Evolutionary conservation across 2,329 filamentous ascomycete species (phyloP), one percentile per base, ranked within the genome.

Genomic region (Ophiognomonia clavigignenti-juglandacearum): DNA sequence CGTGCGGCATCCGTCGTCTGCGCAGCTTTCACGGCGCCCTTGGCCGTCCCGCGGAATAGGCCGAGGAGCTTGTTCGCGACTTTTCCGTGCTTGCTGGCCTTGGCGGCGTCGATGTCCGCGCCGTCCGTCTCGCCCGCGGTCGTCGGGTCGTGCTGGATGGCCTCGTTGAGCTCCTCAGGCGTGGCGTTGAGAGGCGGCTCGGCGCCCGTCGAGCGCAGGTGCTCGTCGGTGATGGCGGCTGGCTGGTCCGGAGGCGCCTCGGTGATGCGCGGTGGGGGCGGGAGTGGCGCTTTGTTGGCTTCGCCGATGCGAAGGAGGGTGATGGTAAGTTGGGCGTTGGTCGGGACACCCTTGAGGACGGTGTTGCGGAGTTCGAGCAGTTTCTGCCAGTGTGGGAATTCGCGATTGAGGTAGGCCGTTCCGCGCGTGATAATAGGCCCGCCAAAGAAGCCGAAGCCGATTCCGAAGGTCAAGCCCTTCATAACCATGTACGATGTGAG

Each of bases 271-370:
- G 72, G 73, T 0, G 75, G 74, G 0, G 78, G 82, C 0, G 88
- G 87, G 0, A 95, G 65, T 0, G 89, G 89, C 0, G 86, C 83
- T 54, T 86, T 86, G 65, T 91, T 91, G 10, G 79, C 80, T 65
- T 95, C 89, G 34, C 88, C 88, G 24, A 92, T 82, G 5, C 89
- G 85, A 10, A 95, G 78, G 2, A 95, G 74, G 0, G 88, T 95
- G 23, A 95, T 70, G 0, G 88, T 83, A 16, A 95, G 77, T 59
- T 95, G 89, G 4, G 88, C 87, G 60, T 95, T 93, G 2, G 88
- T 95, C 1, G 89, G 89, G 0, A 93, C 83, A 3, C 88, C 87
- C 59, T 86, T 88, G 42, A 95, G 78, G 1, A 93, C 62, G 0
- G 85, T 88, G 56, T 89, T 89, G 50, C 85, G 77, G 10, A 89